These are phyloP conservation scores for Globisporangium rhizosaccharum DNA, from an alignment of 352 stramenopile genomes.

Conservation along the genomic window DNA sequence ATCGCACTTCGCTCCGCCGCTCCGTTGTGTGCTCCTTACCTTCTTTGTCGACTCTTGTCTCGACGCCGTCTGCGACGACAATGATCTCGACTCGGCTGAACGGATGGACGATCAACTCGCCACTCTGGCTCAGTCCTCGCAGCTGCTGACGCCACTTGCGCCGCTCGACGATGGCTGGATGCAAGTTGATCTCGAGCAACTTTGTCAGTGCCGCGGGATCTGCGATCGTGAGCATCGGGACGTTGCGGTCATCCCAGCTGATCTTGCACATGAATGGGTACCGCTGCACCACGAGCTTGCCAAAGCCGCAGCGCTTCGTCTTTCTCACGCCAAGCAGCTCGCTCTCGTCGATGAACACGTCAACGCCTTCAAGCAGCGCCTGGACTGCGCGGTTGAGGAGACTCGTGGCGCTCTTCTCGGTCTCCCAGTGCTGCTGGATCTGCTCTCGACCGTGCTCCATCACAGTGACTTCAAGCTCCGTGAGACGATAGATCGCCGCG, in stretches of 20 bases:
- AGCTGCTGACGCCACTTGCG: slow-evolving; percentile 24
- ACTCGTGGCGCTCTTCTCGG: background rate
- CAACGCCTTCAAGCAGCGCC: slow-evolving; percentile 27
- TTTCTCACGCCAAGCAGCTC: slow-evolving; percentile 9
- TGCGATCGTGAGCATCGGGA: background rate
- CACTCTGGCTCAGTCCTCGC: slow-evolving; percentile 14
- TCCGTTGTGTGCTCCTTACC: too few relatives aligned
- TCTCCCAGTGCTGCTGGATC: slow-evolving; percentile 17
- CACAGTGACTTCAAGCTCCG: background rate
- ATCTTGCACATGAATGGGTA: slow-evolving; percentile 3
- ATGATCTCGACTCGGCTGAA: slow-evolving; percentile 15
- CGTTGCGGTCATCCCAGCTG: background rate
- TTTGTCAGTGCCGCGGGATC: background rate
- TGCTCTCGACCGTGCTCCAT: slow-evolving; percentile 12
- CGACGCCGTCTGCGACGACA: slow-evolving; percentile 13
- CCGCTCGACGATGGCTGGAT: slow-evolving; percentile 10
- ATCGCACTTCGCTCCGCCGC: slow-evolving; percentile 1
- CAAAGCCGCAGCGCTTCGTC: background rate
- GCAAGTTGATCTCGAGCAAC: background rate
- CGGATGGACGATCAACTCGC: slow-evolving; percentile 18
- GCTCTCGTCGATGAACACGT: slow-evolving; percentile 18
- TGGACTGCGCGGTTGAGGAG: background rate
- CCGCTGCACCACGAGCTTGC: slow-evolving; percentile 24
- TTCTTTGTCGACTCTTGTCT: slow-evolving; percentile 10
- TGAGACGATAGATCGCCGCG: background rate